Evolutionary conservation across 805 yeast genomes (phyloP), one percentile per base, ranked within the genome.

Genomic region (Kazachstania martiniae): DNA sequence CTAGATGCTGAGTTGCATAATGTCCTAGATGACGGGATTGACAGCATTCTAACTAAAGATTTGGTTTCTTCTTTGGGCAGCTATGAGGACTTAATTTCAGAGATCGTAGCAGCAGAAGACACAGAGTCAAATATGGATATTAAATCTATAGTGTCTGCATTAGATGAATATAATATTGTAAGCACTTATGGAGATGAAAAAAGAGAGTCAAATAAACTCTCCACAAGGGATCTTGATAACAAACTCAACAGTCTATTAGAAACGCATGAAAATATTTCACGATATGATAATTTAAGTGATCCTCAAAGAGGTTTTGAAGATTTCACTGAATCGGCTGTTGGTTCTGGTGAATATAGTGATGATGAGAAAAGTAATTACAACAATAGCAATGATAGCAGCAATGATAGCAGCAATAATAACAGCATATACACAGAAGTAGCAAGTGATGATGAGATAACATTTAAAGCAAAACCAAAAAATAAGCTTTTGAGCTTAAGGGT

Each of bases 81-180:
- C n/a, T n/a, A n/a, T n/a, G n/a, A n/a, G n/a, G n/a, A n/a, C n/a
- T n/a, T n/a, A n/a, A n/a, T n/a, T n/a, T n/a, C n/a, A n/a, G n/a
- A n/a, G n/a, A n/a, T n/a, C n/a, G n/a, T n/a, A n/a, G n/a, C n/a
- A n/a, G n/a, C n/a, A n/a, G n/a, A n/a, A n/a, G n/a, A n/a, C n/a
- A n/a, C n/a, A n/a, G n/a, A n/a, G n/a, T n/a, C n/a, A n/a, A n/a
- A n/a, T n/a, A n/a, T n/a, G n/a, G n/a, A n/a, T n/a, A n/a, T 48
- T 7, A 35, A 35, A 8, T 47, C 56, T 10, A 34, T 50, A 31
- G 49, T 44, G 1, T 37, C 55, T 3, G 53, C 50, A 5, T 33
- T 53, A 8, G 56, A 51, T 35, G 57, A 53, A 36, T 53, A 51
- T 31, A 53, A 50, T 15, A 49, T 50, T n/a, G n/a, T n/a, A n/a